Evolutionary conservation across 805 yeast species (phyloP), one percentile per base, ranked within the genome.

Genomic region (Candida manassasensis): DNA sequence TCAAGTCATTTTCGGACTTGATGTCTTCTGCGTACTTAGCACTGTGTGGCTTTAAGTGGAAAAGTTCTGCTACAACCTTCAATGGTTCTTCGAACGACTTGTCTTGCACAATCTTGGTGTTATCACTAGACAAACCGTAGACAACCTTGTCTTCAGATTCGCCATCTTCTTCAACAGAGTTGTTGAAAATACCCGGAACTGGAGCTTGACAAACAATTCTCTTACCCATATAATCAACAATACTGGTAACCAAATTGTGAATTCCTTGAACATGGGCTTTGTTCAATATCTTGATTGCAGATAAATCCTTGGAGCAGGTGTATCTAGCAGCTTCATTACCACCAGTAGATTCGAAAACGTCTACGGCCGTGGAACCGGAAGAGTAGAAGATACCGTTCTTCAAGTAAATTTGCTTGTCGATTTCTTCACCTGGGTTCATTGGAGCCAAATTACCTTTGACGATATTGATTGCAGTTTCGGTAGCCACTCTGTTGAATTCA

Each of bases 201-300:
- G 96, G 96, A 10, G 96, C 85, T 65, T 90, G 97, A 57, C 95
- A 86, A 25, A 90, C 73, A 24, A 90, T 69, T 57, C 97, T 76
- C 50, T 78, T 81, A 42, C 97, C 98, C 52, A 84, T 79, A 62
- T 77, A 90, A 59, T 90, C 97, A 37, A 90, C 85, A 39, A 88
- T 72, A n/a, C 89, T 73, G 3, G 97, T 84, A 48, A 85, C 75
- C 40, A 90, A 68, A 34, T 82, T 81, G 50, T 78, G 75, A 26
- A 88, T 68, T 29, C 80, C 85, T 8, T 62, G 63, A 21, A 77
- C 52, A 48, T 83, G 86, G 29, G 82, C 60, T 47, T 77, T 68
- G 63, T 83, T 83, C 54, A 90, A 65, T 41, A 74, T 71, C 49
- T 74, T 78, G 30, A 87, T 74, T 17, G 89, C 81, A 22, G 73